Evolutionary conservation across 257 asterid genomes (phyloP), one percentile per base, ranked within the genome.

Genomic region (Euphrasia confusa): DNA sequence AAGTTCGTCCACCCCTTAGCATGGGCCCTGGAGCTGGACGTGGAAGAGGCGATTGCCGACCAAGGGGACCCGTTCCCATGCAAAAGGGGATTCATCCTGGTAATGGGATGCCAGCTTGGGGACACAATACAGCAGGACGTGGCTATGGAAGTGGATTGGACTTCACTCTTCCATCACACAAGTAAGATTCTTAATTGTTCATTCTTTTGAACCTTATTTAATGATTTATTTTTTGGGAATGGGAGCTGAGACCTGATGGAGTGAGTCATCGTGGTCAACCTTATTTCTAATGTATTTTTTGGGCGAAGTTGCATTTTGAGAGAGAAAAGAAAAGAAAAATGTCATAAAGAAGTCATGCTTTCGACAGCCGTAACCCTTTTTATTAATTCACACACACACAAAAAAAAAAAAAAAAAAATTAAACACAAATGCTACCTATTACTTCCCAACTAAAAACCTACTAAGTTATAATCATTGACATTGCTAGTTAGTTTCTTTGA

Each of bases 21-120:
- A 70, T 78, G 75, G 83, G 81, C 59, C 80, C 84, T 55, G 71
- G 71, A 56, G 77, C 80, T 78, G 99, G 96, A 70, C 97, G 97
- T 63, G 97, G 97, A 68, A 87, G 97, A 85, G 96, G 92, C 73
- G 99, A 93, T 64, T 89, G 99, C 97, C 81, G 99, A 60, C 95
- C 99, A 62, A 39, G 84, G 17, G 96, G 88, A 9, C 30, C 58
- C 3, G n/a, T 18, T 30, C 32, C 32, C 30, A 52, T 52, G 58
- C 58, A 52, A 52, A 86, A 86, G 74, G 93, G 94, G 56, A 78
- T 81, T 32, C 84, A 84, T 77, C 83, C 90, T 54, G 88, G 86
- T 75, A 82, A 78, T 66, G 95, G 84, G 10, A 28, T 75, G 58
- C 58, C 35, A 2, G 58, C 7, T 21, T 21, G 58, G 58, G 58